phyloP scores from a whole-genome alignment of 2,329 filamentous ascomycete species.

The Graphilbum ipis-grandicollis region DNA sequence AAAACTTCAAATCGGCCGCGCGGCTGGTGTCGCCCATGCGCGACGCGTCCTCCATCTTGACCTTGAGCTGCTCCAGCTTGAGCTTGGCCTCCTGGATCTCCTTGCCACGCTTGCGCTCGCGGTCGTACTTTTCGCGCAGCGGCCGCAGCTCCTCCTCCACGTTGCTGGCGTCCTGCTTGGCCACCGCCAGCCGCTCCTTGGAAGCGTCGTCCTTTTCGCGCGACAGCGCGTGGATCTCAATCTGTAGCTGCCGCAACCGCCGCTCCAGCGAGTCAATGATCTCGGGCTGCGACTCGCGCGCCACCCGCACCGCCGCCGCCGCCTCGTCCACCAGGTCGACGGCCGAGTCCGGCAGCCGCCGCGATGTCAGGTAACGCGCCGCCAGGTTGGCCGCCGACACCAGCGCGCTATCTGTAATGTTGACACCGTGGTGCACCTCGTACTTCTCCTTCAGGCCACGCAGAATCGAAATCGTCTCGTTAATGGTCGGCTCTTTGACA shows the following conservation, averaged over 20 bases:
- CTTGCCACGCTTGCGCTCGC: constrained; percentile 77
- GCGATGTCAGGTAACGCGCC: constrained; percentile 78
- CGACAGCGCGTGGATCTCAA: constrained; percentile 88
- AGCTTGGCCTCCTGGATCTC: constrained; percentile 89
- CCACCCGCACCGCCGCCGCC: constrained; percentile 87
- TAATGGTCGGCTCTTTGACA: constrained; percentile 79
- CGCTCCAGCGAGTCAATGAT: constrained; percentile 89
- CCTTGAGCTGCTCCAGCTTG: constrained; percentile 80
- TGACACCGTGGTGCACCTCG: constrained; percentile 96
- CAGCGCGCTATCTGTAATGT: constrained; percentile 83
- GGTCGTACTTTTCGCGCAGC: constrained; percentile 87
- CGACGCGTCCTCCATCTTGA: constrained; percentile 87
- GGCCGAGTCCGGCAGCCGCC: constrained; percentile 85
- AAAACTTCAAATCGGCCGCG: constrained; percentile 90
- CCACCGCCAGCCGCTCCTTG: constrained; percentile 61
- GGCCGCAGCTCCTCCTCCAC: constrained; percentile 85
- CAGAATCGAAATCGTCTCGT: constrained; percentile 93
- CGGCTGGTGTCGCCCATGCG: constrained; percentile 69
- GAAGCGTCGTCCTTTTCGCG: constrained; percentile 93
- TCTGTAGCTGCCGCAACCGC: constrained; percentile 76
- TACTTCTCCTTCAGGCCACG: constrained; percentile 96
- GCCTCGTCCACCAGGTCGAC: constrained; percentile 95
- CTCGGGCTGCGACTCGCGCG: constrained; percentile 90
- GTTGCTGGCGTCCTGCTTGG: constrained; percentile 82
- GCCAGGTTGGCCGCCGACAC: constrained; percentile 84